A percentile compares a stretch with the other conserved stretches of the same genome.
These are phyloP conservation scores for Deuterostichococcus epilithicus DNA, from an alignment of 139 green algal species.

Conservation along the genomic window DNA sequence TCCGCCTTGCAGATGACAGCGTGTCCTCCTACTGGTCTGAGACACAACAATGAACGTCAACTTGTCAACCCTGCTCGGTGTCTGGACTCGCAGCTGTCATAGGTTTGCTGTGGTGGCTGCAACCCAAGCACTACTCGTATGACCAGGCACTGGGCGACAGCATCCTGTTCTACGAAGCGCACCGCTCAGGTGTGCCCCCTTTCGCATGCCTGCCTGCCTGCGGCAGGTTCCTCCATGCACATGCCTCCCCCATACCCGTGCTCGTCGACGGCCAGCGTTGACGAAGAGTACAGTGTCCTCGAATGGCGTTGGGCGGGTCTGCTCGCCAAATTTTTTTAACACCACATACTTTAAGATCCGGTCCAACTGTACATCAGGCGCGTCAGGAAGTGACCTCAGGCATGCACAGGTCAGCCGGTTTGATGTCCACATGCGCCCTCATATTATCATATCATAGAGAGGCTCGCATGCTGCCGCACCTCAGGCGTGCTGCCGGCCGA, in stretches of 20 bases:
- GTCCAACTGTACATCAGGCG: background rate
- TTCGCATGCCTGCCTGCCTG: background rate
- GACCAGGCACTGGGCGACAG: background rate
- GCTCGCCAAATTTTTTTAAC: background rate
- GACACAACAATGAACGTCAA: too few species aligned
- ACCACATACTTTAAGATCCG: background rate
- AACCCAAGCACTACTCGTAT: constrained; percentile 29
- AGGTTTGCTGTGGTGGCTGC: background rate
- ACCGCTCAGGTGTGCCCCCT: constrained; percentile 11
- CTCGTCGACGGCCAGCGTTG: too few species aligned
- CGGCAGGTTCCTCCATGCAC: background rate
- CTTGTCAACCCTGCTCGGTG: too few species aligned
- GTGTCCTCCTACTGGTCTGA: too few species aligned
- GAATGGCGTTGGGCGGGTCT: background rate
- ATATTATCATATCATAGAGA: background rate
- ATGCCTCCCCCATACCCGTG: background rate
- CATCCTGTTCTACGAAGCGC: constrained; percentile 36
- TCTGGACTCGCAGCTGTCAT: background rate
- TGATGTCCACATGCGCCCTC: too few species aligned
- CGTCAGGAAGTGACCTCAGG: too few species aligned
- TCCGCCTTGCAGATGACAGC: too few species aligned
- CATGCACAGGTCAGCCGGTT: too few species aligned
- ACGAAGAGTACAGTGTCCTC: background rate
- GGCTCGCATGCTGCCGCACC: too few species aligned
- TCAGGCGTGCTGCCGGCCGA: constrained; percentile 30